Evolutionary conservation across 768 basidiomycete genomes (phyloP), one percentile per base, ranked within the genome.

Genomic region (Termitomyces sp.): DNA sequence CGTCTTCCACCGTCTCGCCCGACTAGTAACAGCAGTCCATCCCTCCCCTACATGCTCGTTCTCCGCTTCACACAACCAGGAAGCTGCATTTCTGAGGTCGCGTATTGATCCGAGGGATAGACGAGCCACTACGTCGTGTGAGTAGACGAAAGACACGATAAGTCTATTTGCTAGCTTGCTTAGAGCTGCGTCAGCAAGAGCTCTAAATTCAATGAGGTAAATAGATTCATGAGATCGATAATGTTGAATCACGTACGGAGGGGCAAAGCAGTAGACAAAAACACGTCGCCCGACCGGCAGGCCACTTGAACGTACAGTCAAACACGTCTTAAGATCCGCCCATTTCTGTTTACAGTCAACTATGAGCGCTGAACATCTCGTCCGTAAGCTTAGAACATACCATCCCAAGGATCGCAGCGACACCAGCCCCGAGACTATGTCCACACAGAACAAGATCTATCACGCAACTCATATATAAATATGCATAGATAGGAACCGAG

Each of bases 361-460:
- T 44, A 50, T 48, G 16, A 41, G 38, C 13, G 13, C 18, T 26
- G 13, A 22, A 28, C 33, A 20, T 11, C 22, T 33, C 41, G n/a
- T 44, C 9, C 20, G 8, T 18, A 0, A 28, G 9, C 6, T 22
- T 2, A 14, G 32, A 30, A 70, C 83, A 67, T 62, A 88, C 88
- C 72, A 93, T 71, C 45, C 85, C 90, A 43, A 92, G 74, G 28
- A 93, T 74, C 3, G 82, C 80, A 38, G 88, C 90, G 3, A 93
- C 88, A 1, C 90, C 92, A 24, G 90, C 90, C 18, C 92, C 92
- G 3, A 93, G 79, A 69, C 88, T 90, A 66, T 94, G 92, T 30
- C 92, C 92, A 62, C 87, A 89, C 41, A 94, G 71, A 13, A 92
- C 81, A 26, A 94, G 74, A 57, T 88, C 61, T 62, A 46, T 13